Evolutionary conservation across 495 filamentous ascomycete species (phyloP).

Genomic region (Trichoderma asperelloides): DNA sequence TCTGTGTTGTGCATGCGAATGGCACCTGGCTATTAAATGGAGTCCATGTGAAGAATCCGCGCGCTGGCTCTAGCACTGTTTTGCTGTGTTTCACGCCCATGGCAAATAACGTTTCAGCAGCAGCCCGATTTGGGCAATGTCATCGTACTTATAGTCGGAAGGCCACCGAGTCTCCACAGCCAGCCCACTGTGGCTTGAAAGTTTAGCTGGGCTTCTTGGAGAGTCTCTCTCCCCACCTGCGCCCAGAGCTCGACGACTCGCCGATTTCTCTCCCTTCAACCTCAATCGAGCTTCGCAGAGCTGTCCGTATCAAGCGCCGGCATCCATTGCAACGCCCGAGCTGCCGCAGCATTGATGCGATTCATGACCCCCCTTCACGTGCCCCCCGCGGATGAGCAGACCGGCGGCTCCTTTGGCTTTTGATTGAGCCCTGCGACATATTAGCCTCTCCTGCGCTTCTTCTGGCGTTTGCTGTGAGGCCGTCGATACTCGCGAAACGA

Average conservation of each 20-base stretch:
- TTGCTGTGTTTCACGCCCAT: too few species aligned
- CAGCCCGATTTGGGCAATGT: background rate
- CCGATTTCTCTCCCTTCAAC: background rate
- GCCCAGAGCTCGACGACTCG: background rate
- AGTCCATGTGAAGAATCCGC: too few species aligned
- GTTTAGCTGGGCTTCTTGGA: background rate
- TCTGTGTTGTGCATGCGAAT: too few species aligned
- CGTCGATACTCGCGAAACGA: background rate
- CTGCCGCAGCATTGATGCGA: conserved; percentile 4
- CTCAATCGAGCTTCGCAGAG: background rate
- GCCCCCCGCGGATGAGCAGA: background rate
- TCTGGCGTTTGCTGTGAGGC: background rate
- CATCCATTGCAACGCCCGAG: background rate
- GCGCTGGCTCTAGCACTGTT: too few species aligned
- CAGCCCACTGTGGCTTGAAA: conserved; percentile 1
- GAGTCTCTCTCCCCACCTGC: background rate
- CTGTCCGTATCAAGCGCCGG: background rate
- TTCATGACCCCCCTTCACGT: background rate
- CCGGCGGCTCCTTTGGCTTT: background rate
- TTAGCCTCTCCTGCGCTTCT: background rate
- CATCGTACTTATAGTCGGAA: background rate
- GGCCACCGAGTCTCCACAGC: background rate
- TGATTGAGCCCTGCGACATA: background rate
- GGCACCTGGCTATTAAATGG: too few species aligned
- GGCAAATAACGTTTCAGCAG: background rate